These are phyloP conservation scores for Fusarium humuli DNA, from an alignment of 2,329 filamentous ascomycete genomes.

Conservation along the genomic window DNA sequence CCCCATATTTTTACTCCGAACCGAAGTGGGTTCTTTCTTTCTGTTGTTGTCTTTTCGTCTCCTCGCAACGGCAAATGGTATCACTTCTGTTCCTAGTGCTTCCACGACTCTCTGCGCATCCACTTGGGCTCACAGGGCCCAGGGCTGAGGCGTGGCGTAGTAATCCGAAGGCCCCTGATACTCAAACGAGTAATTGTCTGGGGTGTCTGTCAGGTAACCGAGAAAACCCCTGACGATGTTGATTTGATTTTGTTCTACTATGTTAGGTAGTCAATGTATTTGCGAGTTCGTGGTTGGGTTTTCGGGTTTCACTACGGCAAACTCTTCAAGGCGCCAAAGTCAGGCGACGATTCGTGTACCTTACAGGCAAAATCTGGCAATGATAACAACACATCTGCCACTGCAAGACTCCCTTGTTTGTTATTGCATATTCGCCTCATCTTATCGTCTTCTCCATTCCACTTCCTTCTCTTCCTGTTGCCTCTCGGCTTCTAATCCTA, in stretches of 20 bases:
- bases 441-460: constrained; percentile 6
- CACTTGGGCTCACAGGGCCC: constrained; percentile 32
- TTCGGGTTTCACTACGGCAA: constrained; percentile 28
- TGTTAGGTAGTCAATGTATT: not conserved
- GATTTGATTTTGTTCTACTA: not conserved
- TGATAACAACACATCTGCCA: not conserved
- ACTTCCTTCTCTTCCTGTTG: constrained; percentile 19
- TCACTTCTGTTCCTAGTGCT: constrained; percentile 39
- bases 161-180: constrained; percentile 8
- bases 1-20: constrained; percentile 15
- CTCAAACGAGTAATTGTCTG: constrained; percentile 9
- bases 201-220: constrained; percentile 16
- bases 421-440: constrained; percentile 10
- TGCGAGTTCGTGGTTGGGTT: constrained; percentile 13
- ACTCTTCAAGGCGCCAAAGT: constrained; percentile 17
- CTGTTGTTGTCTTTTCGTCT: constrained; percentile 22
- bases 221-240: constrained; percentile 6
- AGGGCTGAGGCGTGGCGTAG: constrained; percentile 37
- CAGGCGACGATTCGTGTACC: constrained; percentile 12
- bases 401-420: not conserved
- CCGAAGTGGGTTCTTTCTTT: constrained; percentile 30
- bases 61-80: constrained; percentile 20
- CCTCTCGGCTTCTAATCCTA: constrained; percentile 10
- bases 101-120: constrained; percentile 42
- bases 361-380: constrained; percentile 11